Conservation (phyloP, 805 yeast genomes). For the Babjeviella inositovora region DNA sequence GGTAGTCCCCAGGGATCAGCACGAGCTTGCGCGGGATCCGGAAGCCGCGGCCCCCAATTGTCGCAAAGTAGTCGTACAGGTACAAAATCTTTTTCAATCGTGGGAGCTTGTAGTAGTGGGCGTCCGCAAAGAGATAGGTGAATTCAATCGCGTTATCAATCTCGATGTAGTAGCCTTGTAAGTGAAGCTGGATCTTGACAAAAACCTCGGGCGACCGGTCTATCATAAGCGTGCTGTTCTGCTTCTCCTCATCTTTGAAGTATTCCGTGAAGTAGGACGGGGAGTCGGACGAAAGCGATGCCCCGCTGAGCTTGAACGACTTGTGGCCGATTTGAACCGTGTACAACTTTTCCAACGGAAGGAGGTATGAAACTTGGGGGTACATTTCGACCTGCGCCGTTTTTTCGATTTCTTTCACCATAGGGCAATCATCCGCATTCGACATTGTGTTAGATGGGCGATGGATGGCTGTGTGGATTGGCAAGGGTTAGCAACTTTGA, state of each 20-base stretch:
- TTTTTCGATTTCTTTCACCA: too few species aligned
- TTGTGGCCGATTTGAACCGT: constrained; percentile 55
- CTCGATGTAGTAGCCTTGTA: constrained; percentile 65
- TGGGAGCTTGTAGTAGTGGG: constrained; percentile 53
- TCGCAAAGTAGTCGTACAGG: constrained; percentile 37
- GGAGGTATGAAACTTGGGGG: constrained; percentile 27
- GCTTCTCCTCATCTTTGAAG: constrained; percentile 24
- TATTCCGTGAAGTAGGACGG: constrained; percentile 79
- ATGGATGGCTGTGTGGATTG: too few species aligned
- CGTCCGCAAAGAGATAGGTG: constrained; percentile 50
- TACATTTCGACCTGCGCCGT: constrained; percentile 11
- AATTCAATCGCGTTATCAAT: constrained; percentile 46
- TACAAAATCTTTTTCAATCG: constrained; percentile 30
- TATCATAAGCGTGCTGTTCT: constrained; percentile 27
- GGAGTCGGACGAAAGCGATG: constrained; percentile 70
- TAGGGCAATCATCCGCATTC: too few species aligned
- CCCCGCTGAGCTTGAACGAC: constrained; percentile 58
- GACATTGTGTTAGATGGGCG: too few species aligned
- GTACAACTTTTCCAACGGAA: constrained; percentile 60
- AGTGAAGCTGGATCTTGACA: constrained; percentile 47
- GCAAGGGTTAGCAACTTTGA: too few species aligned
- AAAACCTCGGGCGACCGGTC: constrained; percentile 67
- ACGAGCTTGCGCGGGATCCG: constrained; percentile 41
- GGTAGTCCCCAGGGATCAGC: constrained; percentile 46
- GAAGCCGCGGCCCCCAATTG: constrained; percentile 45